phyloP scores from a whole-genome alignment of 768 basidiomycete species.

The Tylopilus plumbeoviolaceoides region DNA sequence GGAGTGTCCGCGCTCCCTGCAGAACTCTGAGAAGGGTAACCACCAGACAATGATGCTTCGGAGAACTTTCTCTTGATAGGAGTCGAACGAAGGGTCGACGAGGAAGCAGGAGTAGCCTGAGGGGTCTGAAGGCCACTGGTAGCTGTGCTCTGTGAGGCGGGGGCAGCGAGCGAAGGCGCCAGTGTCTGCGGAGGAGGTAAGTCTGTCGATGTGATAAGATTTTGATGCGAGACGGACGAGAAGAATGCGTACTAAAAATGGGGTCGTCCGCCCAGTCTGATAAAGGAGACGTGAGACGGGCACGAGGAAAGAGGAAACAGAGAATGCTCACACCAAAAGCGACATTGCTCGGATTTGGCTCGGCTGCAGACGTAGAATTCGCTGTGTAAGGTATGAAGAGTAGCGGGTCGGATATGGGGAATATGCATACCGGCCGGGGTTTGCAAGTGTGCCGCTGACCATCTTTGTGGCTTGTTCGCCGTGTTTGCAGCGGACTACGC shows the following conservation, averaged over 20 bases:
- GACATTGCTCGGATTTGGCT: constrained; percentile 2
- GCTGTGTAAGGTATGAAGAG: constrained; percentile 4
- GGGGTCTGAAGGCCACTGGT: not conserved
- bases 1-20: not conserved
- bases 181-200: not conserved
- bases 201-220: constrained; percentile 1
- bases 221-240: not conserved
- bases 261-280: constrained; percentile 34
- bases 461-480: constrained; percentile 17
- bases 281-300: not conserved
- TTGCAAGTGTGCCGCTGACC: constrained; percentile 29
- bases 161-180: not conserved
- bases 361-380: constrained; percentile 39
- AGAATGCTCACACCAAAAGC: constrained; percentile 36
- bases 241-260: constrained; percentile 9
- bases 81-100: not conserved
- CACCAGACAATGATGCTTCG: not conserved
- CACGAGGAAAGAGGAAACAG: not conserved
- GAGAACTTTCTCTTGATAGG: constrained; percentile 6
- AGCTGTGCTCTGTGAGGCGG: not conserved
- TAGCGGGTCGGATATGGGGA: not conserved
- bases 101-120: not conserved
- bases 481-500: constrained; percentile 35
- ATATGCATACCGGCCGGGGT: constrained; percentile 37
- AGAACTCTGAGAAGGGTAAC: not conserved